Conservation (phyloP, 2,329 filamentous ascomycete species). For the Paramyrothecium roridum region DNA sequence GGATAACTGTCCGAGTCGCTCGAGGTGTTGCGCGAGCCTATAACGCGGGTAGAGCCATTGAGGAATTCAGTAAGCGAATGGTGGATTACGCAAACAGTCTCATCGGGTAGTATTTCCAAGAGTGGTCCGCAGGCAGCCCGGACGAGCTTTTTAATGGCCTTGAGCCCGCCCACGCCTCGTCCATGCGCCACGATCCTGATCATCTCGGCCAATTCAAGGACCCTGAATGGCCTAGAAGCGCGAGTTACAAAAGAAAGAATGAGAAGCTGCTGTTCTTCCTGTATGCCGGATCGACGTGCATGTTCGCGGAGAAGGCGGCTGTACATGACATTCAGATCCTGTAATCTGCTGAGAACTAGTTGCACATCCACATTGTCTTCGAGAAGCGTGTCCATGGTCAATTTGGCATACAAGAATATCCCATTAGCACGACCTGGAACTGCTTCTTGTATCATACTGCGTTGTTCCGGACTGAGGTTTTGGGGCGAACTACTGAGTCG, state of each 20-base stretch:
- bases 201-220: constrained; percentile 36
- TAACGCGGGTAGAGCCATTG: constrained; percentile 10
- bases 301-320: constrained; percentile 35
- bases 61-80: constrained; percentile 48
- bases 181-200: constrained; percentile 11
- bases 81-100: constrained; percentile 40
- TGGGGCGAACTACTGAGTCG: constrained; percentile 6
- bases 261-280: constrained; percentile 27
- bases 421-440: constrained; percentile 35
- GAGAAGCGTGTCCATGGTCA: constrained; percentile 36
- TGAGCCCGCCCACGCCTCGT: constrained; percentile 9
- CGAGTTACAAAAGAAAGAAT: constrained; percentile 40
- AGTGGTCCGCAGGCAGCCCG: constrained; percentile 37
- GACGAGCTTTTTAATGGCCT: constrained; percentile 32
- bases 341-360: constrained; percentile 26
- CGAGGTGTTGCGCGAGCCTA: constrained; percentile 2
- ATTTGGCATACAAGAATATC: constrained; percentile 40
- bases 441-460: constrained; percentile 14
- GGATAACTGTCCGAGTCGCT: constrained; percentile 7
- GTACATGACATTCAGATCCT: constrained; percentile 36
- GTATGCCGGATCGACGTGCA: constrained; percentile 24
- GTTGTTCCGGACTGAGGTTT: constrained; percentile 10
- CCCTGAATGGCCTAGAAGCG: constrained; percentile 33
- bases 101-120: constrained; percentile 40
- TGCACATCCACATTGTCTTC: constrained; percentile 17